Percentiles rank a stretch among this genome's conserved stretches.
Evolutionary conservation across 1,284 basidiomycete species (phyloP).

Genomic region (Rhizoctonia solani): DNA sequence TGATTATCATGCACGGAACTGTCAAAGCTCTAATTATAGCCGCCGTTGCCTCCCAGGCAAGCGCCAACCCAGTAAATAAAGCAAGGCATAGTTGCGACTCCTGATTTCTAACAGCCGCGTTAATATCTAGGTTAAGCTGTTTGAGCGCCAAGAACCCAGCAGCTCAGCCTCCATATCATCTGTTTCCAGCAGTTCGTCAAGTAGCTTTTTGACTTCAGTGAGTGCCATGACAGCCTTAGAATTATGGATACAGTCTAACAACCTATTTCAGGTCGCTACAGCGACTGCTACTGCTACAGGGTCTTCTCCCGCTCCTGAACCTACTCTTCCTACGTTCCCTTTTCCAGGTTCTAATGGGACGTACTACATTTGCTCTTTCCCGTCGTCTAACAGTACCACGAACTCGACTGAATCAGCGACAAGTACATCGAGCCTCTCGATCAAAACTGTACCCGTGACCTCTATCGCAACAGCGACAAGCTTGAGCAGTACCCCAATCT

Average conservation of each 20-base stretch:
- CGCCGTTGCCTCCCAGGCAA: conserved; percentile 11
- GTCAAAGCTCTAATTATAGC: conserved; percentile 9
- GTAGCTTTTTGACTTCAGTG: background rate
- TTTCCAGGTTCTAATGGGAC: conserved; percentile 13
- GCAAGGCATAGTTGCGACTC: background rate
- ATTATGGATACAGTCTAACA: background rate
- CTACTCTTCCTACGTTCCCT: background rate
- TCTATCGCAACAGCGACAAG: background rate
- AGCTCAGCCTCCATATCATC: background rate
- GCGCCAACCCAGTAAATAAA: conserved; percentile 16
- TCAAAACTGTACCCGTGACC: background rate
- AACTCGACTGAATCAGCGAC: background rate
- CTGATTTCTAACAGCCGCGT: background rate
- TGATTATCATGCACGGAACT: conserved; percentile 11
- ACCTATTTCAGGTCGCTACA: background rate
- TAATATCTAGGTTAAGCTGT: background rate
- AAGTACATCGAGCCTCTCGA: background rate
- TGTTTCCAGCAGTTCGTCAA: background rate
- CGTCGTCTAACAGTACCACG: background rate
- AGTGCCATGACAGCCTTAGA: background rate
- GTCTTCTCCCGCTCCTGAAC: background rate
- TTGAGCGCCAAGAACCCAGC: background rate
- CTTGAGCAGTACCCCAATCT: background rate
- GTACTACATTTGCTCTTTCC: conserved; percentile 16
- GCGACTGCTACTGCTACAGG: background rate